Conservation (phyloP, 2,329 filamentous ascomycete genomes). For the Calonectria ilicicola region DNA sequence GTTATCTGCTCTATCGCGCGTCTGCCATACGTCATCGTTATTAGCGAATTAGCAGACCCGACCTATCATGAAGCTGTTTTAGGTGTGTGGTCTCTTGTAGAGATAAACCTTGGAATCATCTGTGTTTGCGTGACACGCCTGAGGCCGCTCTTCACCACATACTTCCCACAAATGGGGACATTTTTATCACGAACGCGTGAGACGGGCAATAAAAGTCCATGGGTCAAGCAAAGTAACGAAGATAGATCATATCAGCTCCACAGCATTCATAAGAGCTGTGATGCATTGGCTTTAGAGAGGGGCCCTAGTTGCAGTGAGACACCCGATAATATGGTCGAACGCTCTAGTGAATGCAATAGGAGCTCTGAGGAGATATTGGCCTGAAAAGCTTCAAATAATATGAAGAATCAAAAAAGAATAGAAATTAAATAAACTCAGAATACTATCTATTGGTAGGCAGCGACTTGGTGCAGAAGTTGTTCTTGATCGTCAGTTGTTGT, state of each 20-base stretch:
- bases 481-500: no score
- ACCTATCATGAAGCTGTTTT: conserved; percentile 42
- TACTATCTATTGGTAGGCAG: no score
- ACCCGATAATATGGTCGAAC: no score
- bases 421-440: no score
- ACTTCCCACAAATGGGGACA: neutral
- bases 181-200: neutral
- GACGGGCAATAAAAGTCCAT: neutral
- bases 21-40: neutral
- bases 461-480: no score
- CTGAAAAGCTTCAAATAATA: no score
- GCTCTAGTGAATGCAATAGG: no score
- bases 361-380: no score
- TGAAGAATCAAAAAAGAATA: no score
- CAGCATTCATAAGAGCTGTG: neutral
- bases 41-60: conserved; percentile 44
- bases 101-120: conserved; percentile 53
- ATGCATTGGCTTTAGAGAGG: no score
- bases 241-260: conserved; percentile 1
- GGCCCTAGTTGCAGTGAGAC: no score
- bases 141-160: conserved; percentile 28
- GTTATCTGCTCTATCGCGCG: neutral
- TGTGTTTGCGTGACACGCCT: conserved; percentile 50
- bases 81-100: conserved; percentile 51
- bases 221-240: neutral